phyloP scores from a whole-genome alignment of 2,329 filamentous ascomycete genomes.

The Colletotrichum falcatum region DNA sequence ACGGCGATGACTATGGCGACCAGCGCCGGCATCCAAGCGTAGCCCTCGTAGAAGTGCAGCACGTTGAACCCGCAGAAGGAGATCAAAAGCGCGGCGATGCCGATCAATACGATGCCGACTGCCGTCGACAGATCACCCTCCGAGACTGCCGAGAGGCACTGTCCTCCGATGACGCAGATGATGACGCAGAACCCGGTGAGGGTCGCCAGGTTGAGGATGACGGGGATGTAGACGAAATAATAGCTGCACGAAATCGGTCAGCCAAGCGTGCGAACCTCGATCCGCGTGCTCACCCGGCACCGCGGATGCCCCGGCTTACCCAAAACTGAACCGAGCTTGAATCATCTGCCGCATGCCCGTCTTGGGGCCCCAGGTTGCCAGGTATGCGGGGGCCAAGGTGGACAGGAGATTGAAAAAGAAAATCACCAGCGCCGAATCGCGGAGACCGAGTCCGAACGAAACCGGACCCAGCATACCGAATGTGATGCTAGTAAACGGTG shows the following conservation, averaged over 20 bases:
- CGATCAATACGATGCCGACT: constrained; percentile 62
- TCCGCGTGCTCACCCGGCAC: constrained; percentile 42
- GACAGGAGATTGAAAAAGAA: constrained; percentile 59
- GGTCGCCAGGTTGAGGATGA: constrained; percentile 59
- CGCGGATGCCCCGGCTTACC: constrained; percentile 17
- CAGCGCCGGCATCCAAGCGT: constrained; percentile 59
- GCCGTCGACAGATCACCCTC: constrained; percentile 53
- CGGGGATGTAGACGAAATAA: constrained; percentile 42
- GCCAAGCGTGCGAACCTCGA: neutral
- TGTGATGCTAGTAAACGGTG: constrained; percentile 47
- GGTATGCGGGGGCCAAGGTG: constrained; percentile 53
- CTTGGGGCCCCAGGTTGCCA: constrained; percentile 57
- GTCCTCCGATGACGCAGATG: constrained; percentile 60
- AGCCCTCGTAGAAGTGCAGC: constrained; percentile 60
- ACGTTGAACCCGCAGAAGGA: constrained; percentile 61
- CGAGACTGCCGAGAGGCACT: constrained; percentile 54
- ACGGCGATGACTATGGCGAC: constrained; percentile 55
- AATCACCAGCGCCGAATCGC: constrained; percentile 57
- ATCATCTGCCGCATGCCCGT: constrained; percentile 62
- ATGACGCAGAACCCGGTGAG: constrained; percentile 62
- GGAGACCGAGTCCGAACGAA: constrained; percentile 55
- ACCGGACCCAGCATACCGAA: constrained; percentile 60
- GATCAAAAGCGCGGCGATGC: constrained; percentile 57
- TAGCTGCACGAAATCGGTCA: constrained; percentile 12
- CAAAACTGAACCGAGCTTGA: constrained; percentile 54